phyloP scores from a whole-genome alignment of 352 stramenopile genomes.

The Plasmopara viticola region DNA sequence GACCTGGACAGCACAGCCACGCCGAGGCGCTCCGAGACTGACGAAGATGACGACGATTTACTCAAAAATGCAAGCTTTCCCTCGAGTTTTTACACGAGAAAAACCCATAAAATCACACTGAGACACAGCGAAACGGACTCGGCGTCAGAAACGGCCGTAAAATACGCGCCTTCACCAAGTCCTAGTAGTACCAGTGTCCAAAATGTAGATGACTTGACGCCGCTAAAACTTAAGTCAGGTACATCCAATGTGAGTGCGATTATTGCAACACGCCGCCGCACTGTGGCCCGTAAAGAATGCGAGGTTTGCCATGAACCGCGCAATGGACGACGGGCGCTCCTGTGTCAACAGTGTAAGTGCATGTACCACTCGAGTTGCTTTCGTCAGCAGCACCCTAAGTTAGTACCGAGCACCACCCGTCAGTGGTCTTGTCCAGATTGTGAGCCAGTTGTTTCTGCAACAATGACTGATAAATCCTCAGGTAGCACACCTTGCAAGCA shows the following conservation, averaged over 20 bases:
- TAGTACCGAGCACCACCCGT: constrained; percentile 50
- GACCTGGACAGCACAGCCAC: constrained; percentile 65
- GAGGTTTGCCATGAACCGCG: constrained; percentile 67
- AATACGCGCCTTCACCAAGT: constrained; percentile 19
- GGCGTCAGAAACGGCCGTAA: constrained; percentile 19
- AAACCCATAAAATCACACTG: not conserved
- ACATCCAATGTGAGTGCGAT: constrained; percentile 60
- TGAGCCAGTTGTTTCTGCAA: constrained; percentile 34
- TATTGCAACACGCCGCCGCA: constrained; percentile 61
- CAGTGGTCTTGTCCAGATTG: constrained; percentile 83
- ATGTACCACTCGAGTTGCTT: constrained; percentile 86
- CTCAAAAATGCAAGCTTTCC: not conserved
- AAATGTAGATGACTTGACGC: constrained; percentile 22
- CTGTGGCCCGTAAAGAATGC: constrained; percentile 60
- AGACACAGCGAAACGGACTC: constrained; percentile 28
- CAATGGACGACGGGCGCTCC: constrained; percentile 66
- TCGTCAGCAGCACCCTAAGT: constrained; percentile 67
- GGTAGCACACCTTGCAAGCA: constrained; percentile 34
- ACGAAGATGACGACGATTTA: constrained; percentile 32
- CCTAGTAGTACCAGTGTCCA: constrained; percentile 15
- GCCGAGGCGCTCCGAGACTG: constrained; percentile 37
- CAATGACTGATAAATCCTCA: constrained; percentile 27
- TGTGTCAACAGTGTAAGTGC: constrained; percentile 72
- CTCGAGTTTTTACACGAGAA: constrained; percentile 2
- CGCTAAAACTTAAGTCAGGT: constrained; percentile 39